phyloP scores from a whole-genome alignment of 1,139 yeast genomes.

The Pichia inconspicua region DNA sequence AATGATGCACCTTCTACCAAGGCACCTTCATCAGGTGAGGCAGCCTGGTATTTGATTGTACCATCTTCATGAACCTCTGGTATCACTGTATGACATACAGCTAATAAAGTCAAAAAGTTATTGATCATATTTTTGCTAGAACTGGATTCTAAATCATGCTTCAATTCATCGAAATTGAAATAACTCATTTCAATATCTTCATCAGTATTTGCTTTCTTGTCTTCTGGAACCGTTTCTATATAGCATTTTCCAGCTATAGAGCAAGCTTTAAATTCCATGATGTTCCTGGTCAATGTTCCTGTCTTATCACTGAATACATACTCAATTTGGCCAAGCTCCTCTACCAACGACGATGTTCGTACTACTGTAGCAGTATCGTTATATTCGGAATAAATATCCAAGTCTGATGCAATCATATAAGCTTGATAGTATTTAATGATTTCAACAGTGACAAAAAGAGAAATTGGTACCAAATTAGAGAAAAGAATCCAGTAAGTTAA shows the following conservation, averaged over 20 bases:
- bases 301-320: constrained; percentile 95
- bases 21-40: constrained; percentile 99
- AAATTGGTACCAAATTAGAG: constrained; percentile 92
- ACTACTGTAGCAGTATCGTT: constrained; percentile 94
- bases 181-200: constrained; percentile 83
- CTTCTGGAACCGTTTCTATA: constrained; percentile 86
- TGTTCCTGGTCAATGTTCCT: constrained; percentile 88
- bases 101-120: constrained; percentile 74
- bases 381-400: constrained; percentile 83
- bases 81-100: constrained; percentile 96
- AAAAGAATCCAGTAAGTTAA: constrained; percentile 93
- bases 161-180: constrained; percentile 62
- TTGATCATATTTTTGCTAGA: constrained; percentile 47
- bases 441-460: constrained; percentile 91
- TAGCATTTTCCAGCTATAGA: constrained; percentile 90
- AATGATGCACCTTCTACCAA: constrained; percentile 92
- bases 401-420: constrained; percentile 82
- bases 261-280: constrained; percentile 95
- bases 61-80: constrained; percentile 73
- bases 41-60: constrained; percentile 86
- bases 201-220: constrained; percentile 56
- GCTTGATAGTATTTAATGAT: constrained; percentile 94
- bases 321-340: constrained; percentile 93
- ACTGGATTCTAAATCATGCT: constrained; percentile 32
- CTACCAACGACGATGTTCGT: constrained; percentile 89